Conservation (phyloP, 2,329 filamentous ascomycete genomes). For the Stagonosporopsis rhizophila region DNA sequence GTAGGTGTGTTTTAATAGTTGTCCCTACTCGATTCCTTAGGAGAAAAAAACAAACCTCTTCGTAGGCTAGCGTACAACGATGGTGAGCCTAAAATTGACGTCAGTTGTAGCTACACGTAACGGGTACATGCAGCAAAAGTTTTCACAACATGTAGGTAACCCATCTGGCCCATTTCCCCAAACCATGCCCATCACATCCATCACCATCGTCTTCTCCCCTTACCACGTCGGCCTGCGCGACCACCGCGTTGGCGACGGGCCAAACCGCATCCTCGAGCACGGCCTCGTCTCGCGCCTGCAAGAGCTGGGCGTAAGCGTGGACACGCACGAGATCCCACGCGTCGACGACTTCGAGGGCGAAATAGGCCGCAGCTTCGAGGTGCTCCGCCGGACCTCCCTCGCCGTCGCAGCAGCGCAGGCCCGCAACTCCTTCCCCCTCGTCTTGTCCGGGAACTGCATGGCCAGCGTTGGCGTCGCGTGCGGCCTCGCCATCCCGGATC, state of each 20-base stretch:
- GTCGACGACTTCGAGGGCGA: slow-evolving; percentile 52
- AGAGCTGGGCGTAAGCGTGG: slow-evolving; percentile 29
- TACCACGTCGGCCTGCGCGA: slow-evolving; percentile 52
- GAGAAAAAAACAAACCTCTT: too few species aligned
- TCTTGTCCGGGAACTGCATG: slow-evolving; percentile 53
- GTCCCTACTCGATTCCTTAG: too few species aligned
- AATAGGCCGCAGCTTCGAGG: slow-evolving; percentile 51
- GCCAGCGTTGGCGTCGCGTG: slow-evolving; percentile 48
- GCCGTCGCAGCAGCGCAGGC: slow-evolving; percentile 39
- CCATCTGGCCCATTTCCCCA: too few species aligned
- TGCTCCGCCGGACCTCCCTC: slow-evolving; percentile 48
- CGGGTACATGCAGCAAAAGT: too few species aligned
- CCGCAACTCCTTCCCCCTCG: slow-evolving; percentile 46
- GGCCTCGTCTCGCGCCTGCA: slow-evolving; percentile 41
- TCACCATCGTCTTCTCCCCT: slow-evolving; percentile 36
- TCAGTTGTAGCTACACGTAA: too few species aligned
- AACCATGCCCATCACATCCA: too few species aligned
- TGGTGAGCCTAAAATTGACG: too few species aligned
- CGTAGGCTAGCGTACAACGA: too few species aligned
- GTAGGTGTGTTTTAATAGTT: too few species aligned
- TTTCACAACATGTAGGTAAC: too few species aligned
- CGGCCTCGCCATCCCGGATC: slow-evolving; percentile 37
- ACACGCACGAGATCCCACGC: slow-evolving; percentile 33
- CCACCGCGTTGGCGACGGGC: slow-evolving; percentile 50
- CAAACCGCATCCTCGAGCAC: slow-evolving; percentile 37